These are phyloP conservation scores for Wickerhamomyces hampshirensis DNA, from an alignment of 805 yeast genomes.

Conservation along the genomic window DNA sequence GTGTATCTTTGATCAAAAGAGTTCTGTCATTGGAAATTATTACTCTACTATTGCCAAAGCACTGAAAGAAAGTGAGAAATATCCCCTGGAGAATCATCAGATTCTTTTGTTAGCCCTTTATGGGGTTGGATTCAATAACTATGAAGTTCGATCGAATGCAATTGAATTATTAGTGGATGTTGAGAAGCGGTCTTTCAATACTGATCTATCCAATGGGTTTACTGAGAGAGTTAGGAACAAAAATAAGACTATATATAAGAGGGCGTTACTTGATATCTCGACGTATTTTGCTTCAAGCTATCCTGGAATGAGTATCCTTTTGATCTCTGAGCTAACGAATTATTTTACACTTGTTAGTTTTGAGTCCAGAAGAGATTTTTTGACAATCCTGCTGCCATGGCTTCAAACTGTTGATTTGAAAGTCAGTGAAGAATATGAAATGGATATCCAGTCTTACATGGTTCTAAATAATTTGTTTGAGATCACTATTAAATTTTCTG, in stretches of 20 bases:
- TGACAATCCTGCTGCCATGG: slow-evolving; percentile 87
- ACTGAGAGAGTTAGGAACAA: slow-evolving; percentile 68
- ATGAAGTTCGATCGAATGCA: slow-evolving; percentile 66
- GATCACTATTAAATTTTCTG: slow-evolving; percentile 74
- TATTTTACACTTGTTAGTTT: slow-evolving; percentile 56
- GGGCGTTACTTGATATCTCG: slow-evolving; percentile 78
- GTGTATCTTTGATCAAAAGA: slow-evolving; percentile 57
- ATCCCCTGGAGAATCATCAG: slow-evolving; percentile 55
- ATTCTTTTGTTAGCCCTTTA: slow-evolving; percentile 71
- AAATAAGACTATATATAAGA: slow-evolving; percentile 79
- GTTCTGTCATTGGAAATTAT: slow-evolving; percentile 58
- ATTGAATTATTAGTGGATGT: slow-evolving; percentile 62
- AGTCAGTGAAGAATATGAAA: slow-evolving; percentile 32
- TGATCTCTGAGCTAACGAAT: slow-evolving; percentile 70
- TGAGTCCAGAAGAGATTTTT: slow-evolving; percentile 66
- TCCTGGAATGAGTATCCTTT: slow-evolving; percentile 53
- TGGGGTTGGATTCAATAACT: slow-evolving; percentile 70
- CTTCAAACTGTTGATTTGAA: slow-evolving; percentile 74
- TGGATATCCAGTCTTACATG: slow-evolving; percentile 49
- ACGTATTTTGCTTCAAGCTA: slow-evolving; percentile 59
- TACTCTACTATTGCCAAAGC: slow-evolving; percentile 69
- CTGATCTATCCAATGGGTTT: slow-evolving; percentile 50
- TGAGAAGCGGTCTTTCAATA: slow-evolving; percentile 55
- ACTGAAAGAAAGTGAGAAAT: slow-evolving; percentile 40
- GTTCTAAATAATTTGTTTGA: slow-evolving; percentile 77